Evolutionary conservation across 148 eudicot species (phyloP).

Genomic region (Agrostemma githago): DNA sequence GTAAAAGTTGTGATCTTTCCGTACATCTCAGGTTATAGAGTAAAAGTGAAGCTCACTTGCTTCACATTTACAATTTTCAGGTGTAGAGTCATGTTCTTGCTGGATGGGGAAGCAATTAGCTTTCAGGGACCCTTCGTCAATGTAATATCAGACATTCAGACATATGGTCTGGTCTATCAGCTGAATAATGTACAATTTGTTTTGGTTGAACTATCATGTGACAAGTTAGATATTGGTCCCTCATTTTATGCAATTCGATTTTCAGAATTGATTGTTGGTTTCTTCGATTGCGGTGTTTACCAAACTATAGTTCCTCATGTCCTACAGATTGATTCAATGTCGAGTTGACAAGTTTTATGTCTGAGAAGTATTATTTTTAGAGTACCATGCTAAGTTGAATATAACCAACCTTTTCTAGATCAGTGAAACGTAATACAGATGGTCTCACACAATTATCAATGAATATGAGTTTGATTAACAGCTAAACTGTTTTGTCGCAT

Average conservation of each 20-base stretch:
- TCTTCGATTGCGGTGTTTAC: neutral
- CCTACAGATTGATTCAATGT: neutral
- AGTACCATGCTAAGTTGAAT: no score
- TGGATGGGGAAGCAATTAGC: constrained; percentile 5
- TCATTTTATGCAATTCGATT: neutral
- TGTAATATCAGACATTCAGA: constrained; percentile 10
- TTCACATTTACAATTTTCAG: constrained; percentile 11
- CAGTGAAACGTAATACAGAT: neutral
- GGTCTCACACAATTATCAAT: neutral
- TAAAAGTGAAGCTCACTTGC: neutral
- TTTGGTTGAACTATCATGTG: neutral
- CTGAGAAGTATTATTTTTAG: no score
- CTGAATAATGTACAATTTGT: constrained; percentile 4
- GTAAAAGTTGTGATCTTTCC: neutral
- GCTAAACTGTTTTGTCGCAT: no score
- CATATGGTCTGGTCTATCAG: neutral
- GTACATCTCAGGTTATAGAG: neutral
- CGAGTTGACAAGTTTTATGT: neutral
- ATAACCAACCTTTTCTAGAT: neutral
- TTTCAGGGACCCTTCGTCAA: neutral
- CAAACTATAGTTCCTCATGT: neutral
- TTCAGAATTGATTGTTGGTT: neutral
- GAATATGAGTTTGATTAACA: no score
- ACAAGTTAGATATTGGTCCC: neutral
- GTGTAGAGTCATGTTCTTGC: constrained; percentile 11